Evolutionary conservation across 2,329 filamentous ascomycete genomes (phyloP).

Genomic region (Clathrospora elynae): DNA sequence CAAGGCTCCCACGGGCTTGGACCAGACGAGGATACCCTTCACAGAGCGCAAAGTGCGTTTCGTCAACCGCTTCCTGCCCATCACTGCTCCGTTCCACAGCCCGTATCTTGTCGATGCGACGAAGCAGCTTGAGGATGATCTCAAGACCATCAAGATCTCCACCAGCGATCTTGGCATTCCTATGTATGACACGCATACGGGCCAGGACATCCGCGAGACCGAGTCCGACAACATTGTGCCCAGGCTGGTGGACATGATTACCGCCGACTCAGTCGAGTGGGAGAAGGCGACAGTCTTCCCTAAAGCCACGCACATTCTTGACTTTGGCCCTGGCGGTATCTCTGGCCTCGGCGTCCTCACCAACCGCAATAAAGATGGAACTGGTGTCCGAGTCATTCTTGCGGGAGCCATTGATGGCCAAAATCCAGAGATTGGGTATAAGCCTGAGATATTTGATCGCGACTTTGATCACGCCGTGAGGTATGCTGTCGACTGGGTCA

Average conservation of each 20-base stretch:
- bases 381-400: constrained; percentile 93
- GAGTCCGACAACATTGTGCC: constrained; percentile 78
- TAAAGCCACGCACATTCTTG: constrained; percentile 87
- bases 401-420: constrained; percentile 92
- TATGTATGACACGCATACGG: constrained; percentile 80
- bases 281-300: constrained; percentile 92
- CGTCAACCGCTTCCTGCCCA: constrained; percentile 94
- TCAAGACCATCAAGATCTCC: constrained; percentile 80
- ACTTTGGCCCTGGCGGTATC: constrained; percentile 96
- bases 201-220: constrained; percentile 77
- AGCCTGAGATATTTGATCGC: constrained; percentile 95
- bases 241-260: constrained; percentile 87
- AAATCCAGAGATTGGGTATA: constrained; percentile 91
- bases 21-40: constrained; percentile 92
- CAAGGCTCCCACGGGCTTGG: constrained; percentile 95
- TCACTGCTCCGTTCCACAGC: constrained; percentile 98
- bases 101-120: constrained; percentile 85
- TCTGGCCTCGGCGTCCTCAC: constrained; percentile 95
- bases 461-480: constrained; percentile 94
- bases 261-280: constrained; percentile 92
- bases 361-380: constrained; percentile 98
- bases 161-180: constrained; percentile 76
- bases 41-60: constrained; percentile 97
- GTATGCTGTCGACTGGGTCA: constrained; percentile 96
- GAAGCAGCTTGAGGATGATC: constrained; percentile 80